Evolutionary conservation across 805 yeast species (phyloP).

Genomic region (Lachancea thermotolerans): DNA sequence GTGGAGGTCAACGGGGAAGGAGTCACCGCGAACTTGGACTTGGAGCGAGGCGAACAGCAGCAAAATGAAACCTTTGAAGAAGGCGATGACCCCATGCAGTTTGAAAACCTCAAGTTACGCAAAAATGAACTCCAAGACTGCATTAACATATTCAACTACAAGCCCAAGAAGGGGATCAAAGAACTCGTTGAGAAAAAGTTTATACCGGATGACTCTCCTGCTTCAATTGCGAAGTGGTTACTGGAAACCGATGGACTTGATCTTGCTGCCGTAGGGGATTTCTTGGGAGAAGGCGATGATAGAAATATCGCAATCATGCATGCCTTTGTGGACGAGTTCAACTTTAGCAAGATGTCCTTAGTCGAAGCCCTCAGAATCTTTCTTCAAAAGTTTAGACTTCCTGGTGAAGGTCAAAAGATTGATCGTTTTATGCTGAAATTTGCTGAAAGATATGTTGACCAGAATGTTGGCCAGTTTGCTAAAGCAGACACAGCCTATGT

Average conservation of each 20-base stretch:
- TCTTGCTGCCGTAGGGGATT: constrained; percentile 83
- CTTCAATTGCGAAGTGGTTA: constrained; percentile 67
- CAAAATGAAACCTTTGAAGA: constrained; percentile 28
- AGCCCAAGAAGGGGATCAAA: constrained; percentile 74
- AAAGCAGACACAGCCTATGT: constrained; percentile 94
- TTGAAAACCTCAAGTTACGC: constrained; percentile 75
- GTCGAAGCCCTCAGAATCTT: constrained; percentile 82
- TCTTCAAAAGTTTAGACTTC: constrained; percentile 83
- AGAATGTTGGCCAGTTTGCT: constrained; percentile 81
- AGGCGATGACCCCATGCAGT: constrained; percentile 71
- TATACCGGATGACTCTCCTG: constrained; percentile 53
- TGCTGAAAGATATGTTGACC: constrained; percentile 85
- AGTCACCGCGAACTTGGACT: constrained; percentile 5
- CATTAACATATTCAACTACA: constrained; percentile 70
- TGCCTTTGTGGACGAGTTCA: constrained; percentile 83
- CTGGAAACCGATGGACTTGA: constrained; percentile 71
- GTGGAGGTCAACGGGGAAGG: constrained; percentile 4
- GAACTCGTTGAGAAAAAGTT: constrained; percentile 57
- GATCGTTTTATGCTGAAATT: constrained; percentile 95
- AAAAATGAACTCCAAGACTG: constrained; percentile 79
- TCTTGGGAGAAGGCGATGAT: constrained; percentile 81
- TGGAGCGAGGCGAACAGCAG: constrained; percentile 10
- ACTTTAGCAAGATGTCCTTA: constrained; percentile 60
- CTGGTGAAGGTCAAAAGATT: constrained; percentile 97
- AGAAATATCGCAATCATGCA: constrained; percentile 80